Percentiles rank a stretch among this genome's conserved stretches.
phyloP scores from a whole-genome alignment of 2,329 filamentous ascomycete species.

The Cladosporium sp. region DNA sequence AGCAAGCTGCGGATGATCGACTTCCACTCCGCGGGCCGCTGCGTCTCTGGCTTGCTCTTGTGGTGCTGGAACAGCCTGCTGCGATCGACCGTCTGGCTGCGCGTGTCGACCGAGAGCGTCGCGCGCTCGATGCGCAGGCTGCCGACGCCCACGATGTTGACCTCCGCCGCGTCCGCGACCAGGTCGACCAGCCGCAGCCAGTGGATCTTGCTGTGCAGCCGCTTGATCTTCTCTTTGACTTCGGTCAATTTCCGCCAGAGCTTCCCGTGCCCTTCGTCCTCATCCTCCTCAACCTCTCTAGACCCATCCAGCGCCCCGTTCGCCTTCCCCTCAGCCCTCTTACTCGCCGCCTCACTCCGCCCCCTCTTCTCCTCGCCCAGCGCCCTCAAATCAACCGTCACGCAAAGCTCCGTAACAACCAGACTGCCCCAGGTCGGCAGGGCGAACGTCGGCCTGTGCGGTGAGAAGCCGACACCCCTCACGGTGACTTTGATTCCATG shows the following conservation, averaged over 20 bases:
- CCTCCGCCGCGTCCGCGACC: constrained; percentile 70
- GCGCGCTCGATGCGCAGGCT: constrained; percentile 78
- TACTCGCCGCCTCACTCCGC: constrained; percentile 8
- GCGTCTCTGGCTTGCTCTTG: constrained; percentile 55
- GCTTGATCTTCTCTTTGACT: constrained; percentile 79
- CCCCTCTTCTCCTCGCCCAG: constrained; percentile 37
- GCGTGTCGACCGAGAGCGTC: constrained; percentile 81
- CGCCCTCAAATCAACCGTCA: constrained; percentile 71
- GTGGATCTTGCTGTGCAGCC: constrained; percentile 74
- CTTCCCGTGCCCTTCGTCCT: constrained; percentile 47
- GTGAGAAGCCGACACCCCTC: constrained; percentile 74
- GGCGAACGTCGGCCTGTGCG: constrained; percentile 92
- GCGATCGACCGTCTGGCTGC: constrained; percentile 83
- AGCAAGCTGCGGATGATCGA: constrained; percentile 77
- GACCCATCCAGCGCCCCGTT: constrained; percentile 12
- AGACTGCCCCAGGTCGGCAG: constrained; percentile 96
- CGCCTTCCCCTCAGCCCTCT: constrained; percentile 10
- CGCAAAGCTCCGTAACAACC: constrained; percentile 74
- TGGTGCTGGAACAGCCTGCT: constrained; percentile 82
- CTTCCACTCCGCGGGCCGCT: constrained; percentile 89
- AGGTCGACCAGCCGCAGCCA: constrained; percentile 89
- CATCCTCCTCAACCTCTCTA: constrained; percentile 18
- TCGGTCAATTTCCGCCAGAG: constrained; percentile 75
- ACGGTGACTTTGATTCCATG: constrained; percentile 89
- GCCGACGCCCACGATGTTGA: constrained; percentile 75